Base-by-base conservation (phyloP, 2,329 filamentous ascomycete genomes). In the Chrysoporthe deuterocubensis region DNA sequence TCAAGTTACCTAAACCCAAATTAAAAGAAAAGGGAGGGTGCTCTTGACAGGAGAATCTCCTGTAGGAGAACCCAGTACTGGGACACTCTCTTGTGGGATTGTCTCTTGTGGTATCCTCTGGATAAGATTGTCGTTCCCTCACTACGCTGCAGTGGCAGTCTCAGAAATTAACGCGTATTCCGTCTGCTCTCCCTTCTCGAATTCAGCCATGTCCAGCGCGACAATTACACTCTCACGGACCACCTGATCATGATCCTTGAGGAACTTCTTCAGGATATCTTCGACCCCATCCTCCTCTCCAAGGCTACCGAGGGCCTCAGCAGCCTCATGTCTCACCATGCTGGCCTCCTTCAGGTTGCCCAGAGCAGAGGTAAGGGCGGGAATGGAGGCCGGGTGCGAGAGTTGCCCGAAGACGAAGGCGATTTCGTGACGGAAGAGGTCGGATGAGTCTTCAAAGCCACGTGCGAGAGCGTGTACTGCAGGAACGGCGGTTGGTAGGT, bases 401-500 rank as follows among this genome's bases (percentile, higher is more conserved):
- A 99, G 85, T 79, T 99, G 96, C 66, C 96, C 96, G 74, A 99
- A 99, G 16, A 99, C 96, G 78, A 99, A 99, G 16, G 96, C 96
- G 72, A 99, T 94, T 78, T 99, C 96, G 81, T 99, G 96, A 72
- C 96, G 90, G 86, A 99, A 98, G 8, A 99, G 88, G 5, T 94
- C 94, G 61, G 94, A 97, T 21, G 89, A 85, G 78, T 99, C 96
- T 43, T 85, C 84, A 74, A 99, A 90, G 18, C 96, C 96, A 76
- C 90, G 90, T 58, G 96, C 93, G 59, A 99, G 87, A 13, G 94
- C 92, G 57, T 91, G 86, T 64, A 99, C 87, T 21, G 96, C 95
- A n/a, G 92, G 91, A 18, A 93, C 87, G 7, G 95, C 94, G 1
- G 94, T 97, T 1, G 94, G 92, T 56, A 96, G 89, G 76, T 97